A percentile compares a stretch with the other conserved stretches of the same genome.
Conservation (phyloP, 2,329 filamentous ascomycete species). For the Thielaviopsis euricoi region DNA sequence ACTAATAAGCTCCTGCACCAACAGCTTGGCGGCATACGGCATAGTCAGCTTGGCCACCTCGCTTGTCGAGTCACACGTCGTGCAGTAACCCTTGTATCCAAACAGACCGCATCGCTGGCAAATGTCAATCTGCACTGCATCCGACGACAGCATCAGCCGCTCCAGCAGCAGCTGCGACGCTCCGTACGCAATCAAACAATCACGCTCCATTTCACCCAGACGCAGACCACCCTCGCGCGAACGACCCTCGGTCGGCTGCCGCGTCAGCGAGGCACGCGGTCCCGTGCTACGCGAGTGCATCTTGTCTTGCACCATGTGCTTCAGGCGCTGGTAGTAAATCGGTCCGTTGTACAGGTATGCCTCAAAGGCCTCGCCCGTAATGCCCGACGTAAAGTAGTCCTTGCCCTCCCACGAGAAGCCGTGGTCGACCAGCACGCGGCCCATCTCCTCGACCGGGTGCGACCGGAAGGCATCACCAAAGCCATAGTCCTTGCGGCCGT, state of each 20-base stretch:
- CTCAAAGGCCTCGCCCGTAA: slow-evolving; percentile 84
- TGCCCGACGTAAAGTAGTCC: slow-evolving; percentile 87
- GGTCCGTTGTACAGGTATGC: slow-evolving; percentile 97
- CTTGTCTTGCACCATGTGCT: slow-evolving; percentile 99
- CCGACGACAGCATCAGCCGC: slow-evolving; percentile 84
- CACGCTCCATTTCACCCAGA: slow-evolving; percentile 96
- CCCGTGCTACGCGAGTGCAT: slow-evolving; percentile 93
- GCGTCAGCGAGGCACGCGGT: slow-evolving; percentile 77
- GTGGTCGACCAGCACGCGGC: slow-evolving; percentile 62
- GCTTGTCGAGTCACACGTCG: slow-evolving; percentile 73
- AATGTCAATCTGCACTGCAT: slow-evolving; percentile 81
- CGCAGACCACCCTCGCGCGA: slow-evolving; percentile 83
- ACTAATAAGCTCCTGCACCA: slow-evolving; percentile 89
- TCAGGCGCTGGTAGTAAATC: slow-evolving; percentile 98
- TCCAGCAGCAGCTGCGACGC: slow-evolving; percentile 84
- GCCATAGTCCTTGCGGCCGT: slow-evolving; percentile 76
- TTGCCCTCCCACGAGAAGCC: slow-evolving; percentile 97
- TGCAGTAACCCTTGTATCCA: slow-evolving; percentile 88
- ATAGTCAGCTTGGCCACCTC: slow-evolving; percentile 87
- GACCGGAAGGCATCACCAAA: slow-evolving; percentile 65
- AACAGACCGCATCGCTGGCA: slow-evolving; percentile 91
- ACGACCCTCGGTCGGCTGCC: slow-evolving; percentile 90
- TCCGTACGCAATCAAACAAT: slow-evolving; percentile 94
- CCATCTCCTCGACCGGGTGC: slow-evolving; percentile 77
- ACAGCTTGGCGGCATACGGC: slow-evolving; percentile 89